Evolutionary conservation across 2,329 filamentous ascomycete species (phyloP).

Genomic region (Juglanconis juglandina): DNA sequence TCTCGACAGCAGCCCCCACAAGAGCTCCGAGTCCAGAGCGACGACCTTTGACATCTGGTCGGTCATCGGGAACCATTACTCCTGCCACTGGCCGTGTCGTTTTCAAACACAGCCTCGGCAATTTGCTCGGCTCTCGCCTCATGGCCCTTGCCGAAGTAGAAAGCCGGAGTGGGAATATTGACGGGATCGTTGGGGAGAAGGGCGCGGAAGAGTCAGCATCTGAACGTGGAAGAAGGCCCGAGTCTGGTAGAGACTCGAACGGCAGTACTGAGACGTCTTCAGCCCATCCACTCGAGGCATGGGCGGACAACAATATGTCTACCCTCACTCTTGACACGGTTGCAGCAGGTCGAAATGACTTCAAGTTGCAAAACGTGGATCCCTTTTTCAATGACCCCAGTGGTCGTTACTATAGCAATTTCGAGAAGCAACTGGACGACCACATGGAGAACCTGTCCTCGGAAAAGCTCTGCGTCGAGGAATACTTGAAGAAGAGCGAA

Average conservation of each 20-base stretch:
- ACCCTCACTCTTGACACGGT: slow-evolving; percentile 53
- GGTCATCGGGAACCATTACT: slow-evolving; percentile 3
- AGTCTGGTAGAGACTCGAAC: background rate
- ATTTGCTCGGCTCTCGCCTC: slow-evolving; percentile 8
- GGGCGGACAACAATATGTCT: slow-evolving; percentile 15
- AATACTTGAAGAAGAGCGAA: slow-evolving; percentile 61
- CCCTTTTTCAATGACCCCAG: slow-evolving; percentile 65
- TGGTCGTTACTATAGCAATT: slow-evolving; percentile 57
- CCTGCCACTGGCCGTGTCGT: background rate
- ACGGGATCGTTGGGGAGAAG: slow-evolving; percentile 4
- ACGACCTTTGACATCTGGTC: background rate
- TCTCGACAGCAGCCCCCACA: background rate
- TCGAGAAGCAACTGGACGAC: slow-evolving; percentile 53
- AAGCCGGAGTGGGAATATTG: background rate
- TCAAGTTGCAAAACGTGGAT: slow-evolving; percentile 62
- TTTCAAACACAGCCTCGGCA: slow-evolving; percentile 1
- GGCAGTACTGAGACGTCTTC: background rate
- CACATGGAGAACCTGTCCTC: slow-evolving; percentile 55
- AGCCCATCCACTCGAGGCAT: background rate
- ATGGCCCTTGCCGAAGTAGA: slow-evolving; percentile 11
- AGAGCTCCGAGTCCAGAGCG: background rate
- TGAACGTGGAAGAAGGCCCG: slow-evolving; percentile 20
- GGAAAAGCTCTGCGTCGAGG: slow-evolving; percentile 59
- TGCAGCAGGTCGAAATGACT: slow-evolving; percentile 59
- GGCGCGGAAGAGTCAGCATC: slow-evolving; percentile 25